Conservation (phyloP, 108 stramenopile genomes). For the Poteriospumella lacustris region DNA sequence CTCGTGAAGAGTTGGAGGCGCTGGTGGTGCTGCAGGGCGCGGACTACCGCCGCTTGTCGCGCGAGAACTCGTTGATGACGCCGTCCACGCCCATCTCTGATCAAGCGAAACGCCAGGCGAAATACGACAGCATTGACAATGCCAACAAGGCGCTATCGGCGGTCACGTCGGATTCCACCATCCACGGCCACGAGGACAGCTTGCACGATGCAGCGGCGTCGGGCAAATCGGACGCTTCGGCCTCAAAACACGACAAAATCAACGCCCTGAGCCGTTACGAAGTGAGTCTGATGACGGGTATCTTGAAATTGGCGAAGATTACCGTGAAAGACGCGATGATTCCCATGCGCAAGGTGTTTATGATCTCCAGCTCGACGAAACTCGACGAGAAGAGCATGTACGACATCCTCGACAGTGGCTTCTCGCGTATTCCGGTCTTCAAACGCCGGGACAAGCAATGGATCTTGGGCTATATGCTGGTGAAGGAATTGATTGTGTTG, state of each 20-base stretch:
- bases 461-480: slow-evolving; percentile 14
- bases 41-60: background rate
- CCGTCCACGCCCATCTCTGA: background rate
- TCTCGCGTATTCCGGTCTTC: slow-evolving; percentile 24
- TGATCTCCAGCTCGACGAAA: background rate
- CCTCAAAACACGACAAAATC: background rate
- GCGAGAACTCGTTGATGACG: background rate
- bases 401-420: slow-evolving; percentile 23
- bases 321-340: slow-evolving; percentile 3
- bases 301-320: background rate
- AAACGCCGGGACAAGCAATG: background rate
- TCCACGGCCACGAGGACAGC: background rate
- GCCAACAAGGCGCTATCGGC: background rate
- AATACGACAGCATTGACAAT: background rate
- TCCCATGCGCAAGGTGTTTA: slow-evolving; percentile 5
- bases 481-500: slow-evolving; percentile 22
- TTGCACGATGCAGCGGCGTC: background rate
- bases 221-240: background rate
- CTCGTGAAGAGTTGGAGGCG: slow-evolving; percentile 22
- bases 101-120: too few relatives aligned
- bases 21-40: slow-evolving; percentile 16
- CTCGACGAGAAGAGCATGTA: slow-evolving; percentile 13
- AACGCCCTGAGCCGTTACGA: background rate
- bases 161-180: background rate
- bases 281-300: slow-evolving; percentile 20